Evolutionary conservation across 305 asterid genomes (phyloP).

Genomic region (Coffea humblotiana): DNA sequence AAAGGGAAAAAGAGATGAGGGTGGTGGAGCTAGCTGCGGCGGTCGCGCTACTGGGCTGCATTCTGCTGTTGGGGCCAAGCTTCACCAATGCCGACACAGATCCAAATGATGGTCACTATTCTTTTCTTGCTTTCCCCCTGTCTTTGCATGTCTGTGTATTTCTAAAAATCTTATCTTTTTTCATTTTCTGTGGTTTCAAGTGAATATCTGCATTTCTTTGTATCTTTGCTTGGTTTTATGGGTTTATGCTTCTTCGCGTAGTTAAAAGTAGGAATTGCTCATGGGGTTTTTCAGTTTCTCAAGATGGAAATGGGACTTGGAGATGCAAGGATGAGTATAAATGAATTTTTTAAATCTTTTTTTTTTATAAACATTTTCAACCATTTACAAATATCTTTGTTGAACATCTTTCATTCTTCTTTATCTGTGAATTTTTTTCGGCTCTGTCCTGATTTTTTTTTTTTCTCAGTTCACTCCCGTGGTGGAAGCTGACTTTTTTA

Average conservation of each 20-base stretch:
- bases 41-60: slow-evolving; percentile 58
- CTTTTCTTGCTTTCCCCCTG: slow-evolving; percentile 5
- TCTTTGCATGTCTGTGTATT: background rate
- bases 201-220: background rate
- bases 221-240: background rate
- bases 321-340: slow-evolving; percentile 17
- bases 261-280: slow-evolving; percentile 9
- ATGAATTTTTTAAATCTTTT: slow-evolving; percentile 12
- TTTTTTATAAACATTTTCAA: background rate
- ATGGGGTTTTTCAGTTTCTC: slow-evolving; percentile 25
- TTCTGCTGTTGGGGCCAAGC: slow-evolving; percentile 37
- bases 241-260: background rate
- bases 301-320: slow-evolving; percentile 22
- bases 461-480: background rate
- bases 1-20: slow-evolving; percentile 39
- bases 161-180: background rate
- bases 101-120: slow-evolving; percentile 73
- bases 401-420: background rate
- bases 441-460: background rate
- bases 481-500: background rate
- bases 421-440: background rate
- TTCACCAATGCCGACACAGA: slow-evolving; percentile 71
- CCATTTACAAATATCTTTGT: no score
- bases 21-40: slow-evolving; percentile 39
- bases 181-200: slow-evolving; percentile 6